Percentiles rank a stretch among this genome's conserved stretches.
Evolutionary conservation across 371 early-diverging fungal species (phyloP).

Genomic region (Mortierella sp.): DNA sequence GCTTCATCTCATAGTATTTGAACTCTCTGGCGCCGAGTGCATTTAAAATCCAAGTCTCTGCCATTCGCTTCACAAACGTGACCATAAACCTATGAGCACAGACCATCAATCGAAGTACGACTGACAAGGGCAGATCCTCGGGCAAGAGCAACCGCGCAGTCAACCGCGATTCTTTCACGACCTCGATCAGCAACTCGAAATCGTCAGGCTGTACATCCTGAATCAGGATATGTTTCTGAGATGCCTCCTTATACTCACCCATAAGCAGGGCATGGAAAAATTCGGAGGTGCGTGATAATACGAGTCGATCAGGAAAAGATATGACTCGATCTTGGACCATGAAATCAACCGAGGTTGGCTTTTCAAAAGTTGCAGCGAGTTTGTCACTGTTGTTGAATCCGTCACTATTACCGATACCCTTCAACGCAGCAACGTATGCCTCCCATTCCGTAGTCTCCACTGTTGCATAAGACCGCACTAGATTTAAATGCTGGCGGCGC

Average conservation of each 20-base stretch:
- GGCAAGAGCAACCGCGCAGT: constrained; percentile 27
- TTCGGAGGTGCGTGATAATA: constrained; percentile 25
- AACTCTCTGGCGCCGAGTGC: constrained; percentile 17
- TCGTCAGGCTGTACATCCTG: constrained; percentile 38
- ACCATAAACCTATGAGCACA: constrained; percentile 42
- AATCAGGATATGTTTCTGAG: constrained; percentile 23
- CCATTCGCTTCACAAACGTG: constrained; percentile 32
- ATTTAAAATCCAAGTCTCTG: constrained; percentile 37
- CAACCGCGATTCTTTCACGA: constrained; percentile 27
- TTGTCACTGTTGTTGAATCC: not conserved
- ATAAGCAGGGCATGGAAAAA: constrained; percentile 27
- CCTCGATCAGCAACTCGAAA: constrained; percentile 38
- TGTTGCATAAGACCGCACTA: not conserved
- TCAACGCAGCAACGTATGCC: constrained; percentile 13
- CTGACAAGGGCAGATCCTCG: constrained; percentile 31
- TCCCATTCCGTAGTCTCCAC: constrained; percentile 31
- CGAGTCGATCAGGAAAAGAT: constrained; percentile 21
- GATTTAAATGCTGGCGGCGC: constrained; percentile 20
- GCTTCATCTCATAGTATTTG: constrained; percentile 3
- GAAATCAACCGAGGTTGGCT: constrained; percentile 11
- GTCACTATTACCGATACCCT: not conserved
- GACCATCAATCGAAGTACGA: constrained; percentile 34
- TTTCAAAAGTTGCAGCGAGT: not conserved
- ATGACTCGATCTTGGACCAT: constrained; percentile 28
- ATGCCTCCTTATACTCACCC: constrained; percentile 29